Evolutionary conservation across 768 basidiomycete species (phyloP).

Genomic region (Punctularia strigosozonata): DNA sequence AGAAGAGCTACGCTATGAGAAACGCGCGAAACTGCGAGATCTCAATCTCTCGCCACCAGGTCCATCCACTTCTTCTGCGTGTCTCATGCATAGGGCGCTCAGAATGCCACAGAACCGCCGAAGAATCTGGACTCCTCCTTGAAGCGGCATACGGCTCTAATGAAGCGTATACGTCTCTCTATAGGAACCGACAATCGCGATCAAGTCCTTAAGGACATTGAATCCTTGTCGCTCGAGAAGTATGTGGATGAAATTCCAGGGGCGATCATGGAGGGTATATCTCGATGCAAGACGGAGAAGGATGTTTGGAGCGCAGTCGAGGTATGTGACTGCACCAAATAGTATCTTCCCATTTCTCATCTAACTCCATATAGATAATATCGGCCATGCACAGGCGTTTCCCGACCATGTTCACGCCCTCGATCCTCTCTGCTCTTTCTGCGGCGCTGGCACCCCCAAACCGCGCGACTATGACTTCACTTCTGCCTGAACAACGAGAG

Average conservation of each 20-base stretch:
- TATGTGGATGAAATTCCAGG: conserved; percentile 92
- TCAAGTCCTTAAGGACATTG: conserved; percentile 86
- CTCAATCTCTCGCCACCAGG: too few species aligned
- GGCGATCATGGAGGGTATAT: conserved; percentile 77
- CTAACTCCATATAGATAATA: conserved; percentile 50
- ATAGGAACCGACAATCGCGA: conserved; percentile 74
- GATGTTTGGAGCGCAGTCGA: conserved; percentile 90
- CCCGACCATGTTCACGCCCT: conserved; percentile 64
- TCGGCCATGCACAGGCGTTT: conserved; percentile 85
- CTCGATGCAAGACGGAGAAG: conserved; percentile 82
- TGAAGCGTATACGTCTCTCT: conserved; percentile 85
- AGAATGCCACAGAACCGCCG: conserved; percentile 59
- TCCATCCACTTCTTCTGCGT: too few species aligned
- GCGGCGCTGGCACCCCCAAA: conserved; percentile 48
- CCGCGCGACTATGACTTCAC: conserved; percentile 37
- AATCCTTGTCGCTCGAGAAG: conserved; percentile 83
- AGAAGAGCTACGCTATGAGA: too few species aligned
- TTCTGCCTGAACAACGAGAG: conserved; percentile 74
- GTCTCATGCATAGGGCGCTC: too few species aligned
- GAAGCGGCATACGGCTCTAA: conserved; percentile 91
- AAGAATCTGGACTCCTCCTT: conserved; percentile 83
- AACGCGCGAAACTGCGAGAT: too few species aligned
- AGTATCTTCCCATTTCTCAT: conserved; percentile 1
- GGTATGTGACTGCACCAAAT: conserved; percentile 31
- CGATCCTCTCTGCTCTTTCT: conserved; percentile 48